phyloP scores from a whole-genome alignment of 2,329 filamentous ascomycete species.

The Pyrenophora graminea region DNA sequence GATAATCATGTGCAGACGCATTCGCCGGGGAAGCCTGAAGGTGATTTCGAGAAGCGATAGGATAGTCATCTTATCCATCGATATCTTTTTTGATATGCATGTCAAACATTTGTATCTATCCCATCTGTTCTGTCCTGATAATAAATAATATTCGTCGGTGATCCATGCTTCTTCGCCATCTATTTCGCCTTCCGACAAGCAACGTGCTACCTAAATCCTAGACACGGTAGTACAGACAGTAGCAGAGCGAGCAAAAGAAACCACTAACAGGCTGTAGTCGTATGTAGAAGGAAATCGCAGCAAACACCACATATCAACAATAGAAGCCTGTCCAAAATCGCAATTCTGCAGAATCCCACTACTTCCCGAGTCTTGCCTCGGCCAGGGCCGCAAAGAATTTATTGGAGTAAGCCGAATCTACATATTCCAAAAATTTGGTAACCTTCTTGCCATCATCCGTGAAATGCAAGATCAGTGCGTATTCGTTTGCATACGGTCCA shows the following conservation, averaged over 20 bases:
- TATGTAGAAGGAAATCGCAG: neutral
- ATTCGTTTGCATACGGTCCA: slow-evolving; percentile 3
- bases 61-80: neutral
- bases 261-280: neutral
- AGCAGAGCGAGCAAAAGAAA: neutral
- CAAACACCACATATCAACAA: neutral
- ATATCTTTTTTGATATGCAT: neutral
- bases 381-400: slow-evolving; percentile 7
- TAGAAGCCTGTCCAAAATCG: neutral
- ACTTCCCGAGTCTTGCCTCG: neutral
- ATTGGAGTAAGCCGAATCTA: slow-evolving; percentile 3
- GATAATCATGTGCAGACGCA: slow-evolving; percentile 32
- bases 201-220: neutral
- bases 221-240: neutral
- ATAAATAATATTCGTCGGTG: no score
- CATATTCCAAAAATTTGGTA: slow-evolving; percentile 2
- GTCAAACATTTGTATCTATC: neutral
- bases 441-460: slow-evolving; percentile 4
- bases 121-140: no score
- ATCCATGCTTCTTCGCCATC: no score
- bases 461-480: slow-evolving; percentile 3
- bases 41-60: slow-evolving; percentile 31
- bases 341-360: neutral
- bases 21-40: slow-evolving; percentile 22
- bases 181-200: neutral